These are phyloP conservation scores for Penicillium sp. DNA, from an alignment of 2,329 filamentous ascomycete species.

Conservation along the genomic window DNA sequence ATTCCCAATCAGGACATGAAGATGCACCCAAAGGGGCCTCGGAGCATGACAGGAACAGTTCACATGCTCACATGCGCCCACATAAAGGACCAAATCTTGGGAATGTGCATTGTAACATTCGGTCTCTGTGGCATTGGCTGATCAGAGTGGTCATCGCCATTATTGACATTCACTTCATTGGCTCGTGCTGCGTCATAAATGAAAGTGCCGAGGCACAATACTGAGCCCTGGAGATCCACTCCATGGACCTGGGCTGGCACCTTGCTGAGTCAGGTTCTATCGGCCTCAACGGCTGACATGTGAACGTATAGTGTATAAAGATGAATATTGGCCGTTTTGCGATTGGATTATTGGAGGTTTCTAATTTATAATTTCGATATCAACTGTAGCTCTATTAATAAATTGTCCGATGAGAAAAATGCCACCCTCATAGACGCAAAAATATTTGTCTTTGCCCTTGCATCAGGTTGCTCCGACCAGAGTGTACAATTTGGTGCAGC, in stretches of 20 bases:
- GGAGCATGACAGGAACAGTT: constrained; percentile 12
- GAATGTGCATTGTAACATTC: constrained; percentile 7
- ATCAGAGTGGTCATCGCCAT: constrained; percentile 19
- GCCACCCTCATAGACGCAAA: too few relatives aligned
- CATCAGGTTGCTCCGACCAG: not conserved
- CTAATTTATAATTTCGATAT: not conserved
- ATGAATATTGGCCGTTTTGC: not conserved
- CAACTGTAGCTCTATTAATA: too few relatives aligned
- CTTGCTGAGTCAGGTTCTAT: constrained; percentile 6
- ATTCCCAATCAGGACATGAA: constrained; percentile 10
- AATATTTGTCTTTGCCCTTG: not conserved
- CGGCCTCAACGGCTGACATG: constrained; percentile 5
- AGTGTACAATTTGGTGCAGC: not conserved
- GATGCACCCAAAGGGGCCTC: constrained; percentile 18
- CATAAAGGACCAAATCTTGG: not conserved
- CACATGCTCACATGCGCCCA: constrained; percentile 13
- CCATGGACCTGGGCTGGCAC: too few relatives aligned
- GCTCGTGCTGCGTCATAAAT: constrained; percentile 19
- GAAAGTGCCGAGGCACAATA: constrained; percentile 21
- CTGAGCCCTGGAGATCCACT: not conserved
- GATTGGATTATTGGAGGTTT: not conserved
- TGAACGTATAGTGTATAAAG: constrained; percentile 6
- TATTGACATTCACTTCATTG: constrained; percentile 16
- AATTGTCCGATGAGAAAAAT: not conserved
- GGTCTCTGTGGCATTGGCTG: constrained; percentile 19